Evolutionary conservation across 2,329 filamentous ascomycete species (phyloP).

Genomic region (Monilinia fructicola): DNA sequence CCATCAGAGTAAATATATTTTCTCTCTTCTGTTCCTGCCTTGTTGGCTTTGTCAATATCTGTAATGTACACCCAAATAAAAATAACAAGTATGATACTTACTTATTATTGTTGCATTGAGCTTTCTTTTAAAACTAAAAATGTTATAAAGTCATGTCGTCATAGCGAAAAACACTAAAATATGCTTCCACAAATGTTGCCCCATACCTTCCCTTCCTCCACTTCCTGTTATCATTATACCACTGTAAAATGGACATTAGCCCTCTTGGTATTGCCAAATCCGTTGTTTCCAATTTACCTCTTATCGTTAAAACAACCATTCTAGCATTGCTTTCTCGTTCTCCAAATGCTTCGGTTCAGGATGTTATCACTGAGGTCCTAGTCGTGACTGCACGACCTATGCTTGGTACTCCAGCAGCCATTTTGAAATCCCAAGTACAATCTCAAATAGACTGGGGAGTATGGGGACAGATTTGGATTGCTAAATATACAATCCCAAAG

Average conservation of each 20-base stretch:
- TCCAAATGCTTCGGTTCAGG: constrained; percentile 71
- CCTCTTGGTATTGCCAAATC: constrained; percentile 34
- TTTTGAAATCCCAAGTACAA: constrained; percentile 64
- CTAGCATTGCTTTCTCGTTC: constrained; percentile 67
- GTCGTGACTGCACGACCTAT: constrained; percentile 71
- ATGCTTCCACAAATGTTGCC: neutral
- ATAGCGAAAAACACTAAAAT: neutral
- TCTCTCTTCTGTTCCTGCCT: neutral
- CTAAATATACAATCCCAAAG: constrained; percentile 62
- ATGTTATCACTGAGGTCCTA: constrained; percentile 71
- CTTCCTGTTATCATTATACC: neutral
- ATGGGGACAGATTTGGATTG: constrained; percentile 81
- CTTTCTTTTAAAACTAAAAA: neutral
- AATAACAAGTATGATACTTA: too few relatives aligned
- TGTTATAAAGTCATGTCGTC: constrained; percentile 15
- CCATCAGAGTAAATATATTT: neutral
- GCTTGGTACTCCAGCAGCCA: constrained; percentile 45
- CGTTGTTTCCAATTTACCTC: constrained; percentile 55
- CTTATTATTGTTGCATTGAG: neutral
- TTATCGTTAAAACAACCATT: constrained; percentile 61
- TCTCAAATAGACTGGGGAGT: constrained; percentile 63
- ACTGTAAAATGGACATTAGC: constrained; percentile 29
- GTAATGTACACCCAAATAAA: neutral
- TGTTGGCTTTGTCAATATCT: neutral
- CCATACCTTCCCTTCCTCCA: neutral